Evolutionary conservation across 1,284 basidiomycete genomes (phyloP), one percentile per base, ranked within the genome.

Genomic region (Pascua sp.): DNA sequence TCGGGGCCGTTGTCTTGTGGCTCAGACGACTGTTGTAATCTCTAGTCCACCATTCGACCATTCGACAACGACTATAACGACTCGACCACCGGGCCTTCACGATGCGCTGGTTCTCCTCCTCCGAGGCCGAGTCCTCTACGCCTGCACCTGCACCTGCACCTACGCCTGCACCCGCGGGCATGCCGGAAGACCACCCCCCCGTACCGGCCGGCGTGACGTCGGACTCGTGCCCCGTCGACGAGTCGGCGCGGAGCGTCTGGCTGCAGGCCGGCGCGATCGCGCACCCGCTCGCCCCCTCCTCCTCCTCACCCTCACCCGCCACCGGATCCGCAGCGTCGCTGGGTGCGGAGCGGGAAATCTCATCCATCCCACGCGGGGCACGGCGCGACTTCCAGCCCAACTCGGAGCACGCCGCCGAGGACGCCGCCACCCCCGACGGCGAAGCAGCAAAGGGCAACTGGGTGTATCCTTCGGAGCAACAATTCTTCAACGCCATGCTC

Each of bases 391-490:
- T 67, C 55, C 47, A 49, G 13, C 53, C 54, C 55, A 65, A 66
- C 53, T 47, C 46, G 11, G 57, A 57, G 46, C 51, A 50, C n/a
- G 38, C 61, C 4, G 50, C 52, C 5, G 39, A 43, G n/a, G 24
- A 32, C 24, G 24, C 51, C 10, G 51, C 55, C 66, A 68, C 79
- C 12, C 77, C 80, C 44, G 83, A 84, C 53, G 81, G 52, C 38
- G 51, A 65, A n/a, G 64, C 64, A 51, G 55, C 54, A 16, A 59
- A 81, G 46, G 72, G 72, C 12, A 88, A 91, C 59, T 98, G 95
- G 95, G 90, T 97, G 38, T 98, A 98, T 77, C 95, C 95, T n/a
- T 98, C 95, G 11, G 90, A 97, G 68, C 85, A 88, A 15, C 95
- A 98, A 78, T 98, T 98, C 82, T 98, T 90, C 78, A 82, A 88